Percentiles rank a stretch among this genome's conserved stretches.
phyloP scores from a whole-genome alignment of 2,329 filamentous ascomycete genomes.

The Trichoderma atrobrunneum region DNA sequence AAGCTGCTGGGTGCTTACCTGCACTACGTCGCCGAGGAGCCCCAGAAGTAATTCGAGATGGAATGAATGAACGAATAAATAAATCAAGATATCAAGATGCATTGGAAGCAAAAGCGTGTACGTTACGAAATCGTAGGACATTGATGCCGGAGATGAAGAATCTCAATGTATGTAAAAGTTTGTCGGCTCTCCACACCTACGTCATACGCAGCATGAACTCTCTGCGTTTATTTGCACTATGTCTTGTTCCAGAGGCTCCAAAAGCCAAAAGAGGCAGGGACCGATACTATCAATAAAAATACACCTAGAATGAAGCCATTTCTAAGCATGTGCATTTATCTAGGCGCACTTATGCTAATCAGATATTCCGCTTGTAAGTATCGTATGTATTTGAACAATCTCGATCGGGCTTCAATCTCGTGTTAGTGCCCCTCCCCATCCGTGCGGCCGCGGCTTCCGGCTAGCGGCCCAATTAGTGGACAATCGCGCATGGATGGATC shows the following conservation, averaged over 20 bases:
- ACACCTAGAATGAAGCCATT: background rate
- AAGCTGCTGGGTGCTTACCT: conserved; percentile 94
- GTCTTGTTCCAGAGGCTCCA: background rate
- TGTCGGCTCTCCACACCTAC: background rate
- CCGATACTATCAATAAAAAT: background rate
- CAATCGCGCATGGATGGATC: background rate
- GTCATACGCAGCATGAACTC: background rate
- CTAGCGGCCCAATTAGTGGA: conserved; percentile 8
- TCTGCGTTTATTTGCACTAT: background rate
- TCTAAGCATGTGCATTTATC: background rate
- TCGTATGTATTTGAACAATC: background rate
- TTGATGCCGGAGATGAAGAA: background rate
- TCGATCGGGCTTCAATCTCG: background rate
- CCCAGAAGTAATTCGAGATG: conserved; percentile 40
- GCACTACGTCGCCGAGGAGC: conserved; percentile 93
- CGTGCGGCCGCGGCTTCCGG: conserved; percentile 1
- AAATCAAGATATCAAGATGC: background rate
- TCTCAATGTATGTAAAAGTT: background rate
- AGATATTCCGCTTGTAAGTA: background rate
- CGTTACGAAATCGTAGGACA: background rate
- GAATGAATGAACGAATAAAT: background rate
- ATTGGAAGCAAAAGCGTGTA: background rate
- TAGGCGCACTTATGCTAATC: background rate
- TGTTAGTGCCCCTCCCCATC: conserved; percentile 5
- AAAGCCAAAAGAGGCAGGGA: background rate